These are phyloP conservation scores for Penicillium lividum DNA, from an alignment of 495 filamentous ascomycete species.

Conservation along the genomic window DNA sequence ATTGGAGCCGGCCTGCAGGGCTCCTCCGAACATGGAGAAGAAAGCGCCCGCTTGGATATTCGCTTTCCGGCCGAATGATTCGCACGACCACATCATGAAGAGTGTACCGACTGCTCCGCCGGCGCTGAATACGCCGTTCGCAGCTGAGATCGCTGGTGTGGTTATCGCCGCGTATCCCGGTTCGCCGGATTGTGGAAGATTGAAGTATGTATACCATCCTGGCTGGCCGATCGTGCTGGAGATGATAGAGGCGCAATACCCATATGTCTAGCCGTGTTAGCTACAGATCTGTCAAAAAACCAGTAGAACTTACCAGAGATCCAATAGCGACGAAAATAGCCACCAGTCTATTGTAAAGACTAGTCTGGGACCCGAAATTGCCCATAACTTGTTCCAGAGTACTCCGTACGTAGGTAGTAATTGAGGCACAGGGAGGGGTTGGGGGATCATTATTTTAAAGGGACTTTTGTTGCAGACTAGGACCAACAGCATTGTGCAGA, in stretches of 20 bases:
- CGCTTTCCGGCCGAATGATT: conserved; percentile 42
- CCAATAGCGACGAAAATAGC: conserved; percentile 40
- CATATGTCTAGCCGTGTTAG: conserved; percentile 36
- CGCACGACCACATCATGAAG: conserved; percentile 47
- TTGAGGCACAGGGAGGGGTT: no score
- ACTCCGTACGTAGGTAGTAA: no score
- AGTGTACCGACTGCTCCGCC: conserved; percentile 46
- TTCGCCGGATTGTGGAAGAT: conserved; percentile 38
- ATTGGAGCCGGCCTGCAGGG: conserved; percentile 45
- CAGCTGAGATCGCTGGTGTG: conserved; percentile 46
- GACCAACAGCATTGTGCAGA: no score
- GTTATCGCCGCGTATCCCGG: conserved; percentile 49
- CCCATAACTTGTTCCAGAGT: neutral
- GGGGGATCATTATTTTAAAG: no score
- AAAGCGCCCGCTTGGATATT: conserved; percentile 48
- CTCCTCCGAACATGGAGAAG: conserved; percentile 45
- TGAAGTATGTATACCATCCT: conserved; percentile 49
- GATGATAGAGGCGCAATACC: conserved; percentile 53
- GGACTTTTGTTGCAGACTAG: no score
- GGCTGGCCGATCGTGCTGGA: conserved; percentile 55
- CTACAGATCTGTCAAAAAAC: neutral
- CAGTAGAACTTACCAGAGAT: conserved; percentile 32
- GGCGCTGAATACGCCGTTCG: conserved; percentile 51
- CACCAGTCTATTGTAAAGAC: conserved; percentile 34
- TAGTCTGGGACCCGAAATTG: neutral